Conservation (phyloP, 345 rosid species). For the Limnanthes douglasii region DNA sequence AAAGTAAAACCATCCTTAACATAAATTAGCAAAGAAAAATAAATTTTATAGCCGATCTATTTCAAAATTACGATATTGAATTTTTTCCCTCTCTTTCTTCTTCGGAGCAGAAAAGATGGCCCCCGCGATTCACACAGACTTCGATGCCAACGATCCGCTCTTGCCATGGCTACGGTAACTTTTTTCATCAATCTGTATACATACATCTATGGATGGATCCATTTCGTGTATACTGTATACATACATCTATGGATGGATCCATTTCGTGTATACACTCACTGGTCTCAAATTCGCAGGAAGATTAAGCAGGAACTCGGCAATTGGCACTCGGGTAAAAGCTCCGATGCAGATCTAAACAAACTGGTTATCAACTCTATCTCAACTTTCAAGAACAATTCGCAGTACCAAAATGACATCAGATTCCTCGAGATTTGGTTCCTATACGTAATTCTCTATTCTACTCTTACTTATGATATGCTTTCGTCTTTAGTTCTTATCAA, state of each 20-base stretch:
- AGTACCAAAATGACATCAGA: conserved; percentile 58
- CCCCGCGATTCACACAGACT: too few species aligned
- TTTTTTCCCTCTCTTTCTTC: too few species aligned
- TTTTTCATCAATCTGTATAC: not conserved
- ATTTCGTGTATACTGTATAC: too few species aligned
- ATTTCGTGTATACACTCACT: not conserved
- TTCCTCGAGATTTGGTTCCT: conserved; percentile 93
- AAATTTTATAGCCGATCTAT: too few species aligned
- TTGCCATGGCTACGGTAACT: conserved; percentile 43
- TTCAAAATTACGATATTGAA: too few species aligned
- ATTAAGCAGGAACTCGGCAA: conserved; percentile 28
- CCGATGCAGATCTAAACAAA: conserved; percentile 22
- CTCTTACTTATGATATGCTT: too few species aligned
- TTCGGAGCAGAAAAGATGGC: too few species aligned
- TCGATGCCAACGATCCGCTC: conserved; percentile 27
- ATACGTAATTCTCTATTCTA: conserved; percentile 29
- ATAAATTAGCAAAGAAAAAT: too few species aligned
- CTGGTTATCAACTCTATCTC: conserved; percentile 35
- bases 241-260: too few species aligned
- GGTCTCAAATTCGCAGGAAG: conserved; percentile 25
- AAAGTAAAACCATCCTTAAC: too few species aligned
- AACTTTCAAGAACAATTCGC: conserved; percentile 38
- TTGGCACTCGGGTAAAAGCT: conserved; percentile 15
- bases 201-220: too few species aligned
- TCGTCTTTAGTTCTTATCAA: too few species aligned